These are phyloP conservation scores for Venturiaceae sp. DNA, from an alignment of 2,329 filamentous ascomycete species.

Conservation along the genomic window DNA sequence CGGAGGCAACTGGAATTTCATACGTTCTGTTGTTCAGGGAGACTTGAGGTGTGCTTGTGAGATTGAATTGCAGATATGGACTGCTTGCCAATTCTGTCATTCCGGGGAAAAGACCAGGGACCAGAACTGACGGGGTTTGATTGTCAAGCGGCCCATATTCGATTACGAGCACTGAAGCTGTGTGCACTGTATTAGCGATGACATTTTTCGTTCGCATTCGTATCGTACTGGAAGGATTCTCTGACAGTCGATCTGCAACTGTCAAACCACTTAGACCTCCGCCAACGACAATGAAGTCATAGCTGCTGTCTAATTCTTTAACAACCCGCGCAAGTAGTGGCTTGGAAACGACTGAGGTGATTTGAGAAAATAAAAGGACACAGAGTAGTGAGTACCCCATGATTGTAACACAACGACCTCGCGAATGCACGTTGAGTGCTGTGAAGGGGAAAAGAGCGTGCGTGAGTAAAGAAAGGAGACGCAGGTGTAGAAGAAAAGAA, in stretches of 20 bases:
- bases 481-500: too few species aligned
- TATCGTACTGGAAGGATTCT: conserved; percentile 14
- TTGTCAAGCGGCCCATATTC: background rate
- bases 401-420: background rate
- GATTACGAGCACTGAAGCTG: background rate
- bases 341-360: background rate
- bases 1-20: background rate
- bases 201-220: background rate
- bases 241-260: conserved; percentile 40
- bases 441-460: too few species aligned
- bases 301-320: conserved; percentile 9
- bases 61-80: background rate
- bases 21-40: background rate
- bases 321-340: background rate
- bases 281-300: conserved; percentile 33
- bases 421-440: too few species aligned
- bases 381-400: background rate
- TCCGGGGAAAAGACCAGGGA: background rate
- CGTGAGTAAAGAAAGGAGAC: too few species aligned
- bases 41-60: background rate
- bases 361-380: background rate
- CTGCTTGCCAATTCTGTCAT: background rate
- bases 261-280: conserved; percentile 44
- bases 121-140: background rate
- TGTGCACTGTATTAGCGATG: too few species aligned